Percentiles rank a stretch among this genome's conserved stretches.
Evolutionary conservation across 257 asterid genomes (phyloP).

Genomic region (Rauvolfia tetraphylla): DNA sequence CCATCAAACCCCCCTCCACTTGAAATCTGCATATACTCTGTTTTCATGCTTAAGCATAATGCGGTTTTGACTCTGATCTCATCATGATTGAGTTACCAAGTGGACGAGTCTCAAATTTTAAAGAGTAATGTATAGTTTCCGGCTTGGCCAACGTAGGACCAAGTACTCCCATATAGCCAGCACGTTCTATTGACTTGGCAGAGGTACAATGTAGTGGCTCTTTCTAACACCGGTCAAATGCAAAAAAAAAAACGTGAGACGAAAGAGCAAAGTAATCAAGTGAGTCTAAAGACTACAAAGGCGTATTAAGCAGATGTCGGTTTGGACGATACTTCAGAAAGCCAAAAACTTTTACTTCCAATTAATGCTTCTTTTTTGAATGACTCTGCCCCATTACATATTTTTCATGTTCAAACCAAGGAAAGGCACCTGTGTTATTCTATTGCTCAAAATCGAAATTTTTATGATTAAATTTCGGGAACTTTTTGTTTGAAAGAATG

Average conservation of each 20-base stretch:
- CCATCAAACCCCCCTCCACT: not conserved
- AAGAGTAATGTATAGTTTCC: too few species aligned
- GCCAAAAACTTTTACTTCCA: not conserved
- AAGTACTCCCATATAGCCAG: not conserved
- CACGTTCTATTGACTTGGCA: not conserved
- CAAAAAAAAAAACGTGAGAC: too few species aligned
- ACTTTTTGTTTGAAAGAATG: too few species aligned
- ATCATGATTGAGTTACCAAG: not conserved
- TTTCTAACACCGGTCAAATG: not conserved
- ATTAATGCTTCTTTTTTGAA: not conserved
- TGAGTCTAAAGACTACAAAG: too few species aligned
- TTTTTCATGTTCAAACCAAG: not conserved
- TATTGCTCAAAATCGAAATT: too few species aligned
- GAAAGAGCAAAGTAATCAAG: too few species aligned
- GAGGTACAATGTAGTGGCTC: too few species aligned
- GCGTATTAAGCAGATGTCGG: not conserved
- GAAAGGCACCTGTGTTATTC: too few species aligned
- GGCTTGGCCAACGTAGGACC: constrained; percentile 2
- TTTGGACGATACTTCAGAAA: not conserved
- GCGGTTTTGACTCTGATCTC: not conserved
- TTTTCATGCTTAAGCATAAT: too few species aligned
- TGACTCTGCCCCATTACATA: not conserved
- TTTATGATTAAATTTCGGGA: too few species aligned
- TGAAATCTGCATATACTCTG: not conserved
- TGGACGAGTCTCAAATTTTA: not conserved